Conservation (phyloP, 306 rosid species). For the Herpetospermum pedunculosum region DNA sequence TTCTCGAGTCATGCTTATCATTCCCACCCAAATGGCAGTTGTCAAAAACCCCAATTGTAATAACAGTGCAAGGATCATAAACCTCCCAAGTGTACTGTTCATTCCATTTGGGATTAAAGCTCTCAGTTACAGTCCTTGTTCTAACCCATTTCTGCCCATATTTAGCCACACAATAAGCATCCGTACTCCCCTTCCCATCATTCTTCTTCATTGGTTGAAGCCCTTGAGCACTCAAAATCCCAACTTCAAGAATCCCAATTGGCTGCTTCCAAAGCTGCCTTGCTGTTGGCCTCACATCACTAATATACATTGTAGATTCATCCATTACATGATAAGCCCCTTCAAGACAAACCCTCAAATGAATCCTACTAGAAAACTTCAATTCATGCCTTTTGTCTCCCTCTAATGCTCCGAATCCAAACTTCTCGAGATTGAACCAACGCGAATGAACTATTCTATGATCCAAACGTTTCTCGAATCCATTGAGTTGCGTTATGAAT, state of each 20-base stretch:
- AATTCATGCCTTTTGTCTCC: slow-evolving; percentile 54
- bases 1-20: slow-evolving; percentile 35
- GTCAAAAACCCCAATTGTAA: slow-evolving; percentile 65
- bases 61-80: slow-evolving; percentile 57
- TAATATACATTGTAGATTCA: slow-evolving; percentile 68
- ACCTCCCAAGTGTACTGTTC: slow-evolving; percentile 68
- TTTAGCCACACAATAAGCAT: slow-evolving; percentile 72
- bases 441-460: slow-evolving; percentile 45
- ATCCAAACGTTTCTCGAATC: slow-evolving; percentile 62
- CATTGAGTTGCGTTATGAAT: slow-evolving; percentile 22
- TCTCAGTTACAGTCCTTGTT: slow-evolving; percentile 55
- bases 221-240: slow-evolving; percentile 78
- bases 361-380: slow-evolving; percentile 49
- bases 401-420: slow-evolving; percentile 58
- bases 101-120: slow-evolving; percentile 50
- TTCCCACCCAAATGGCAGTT: slow-evolving; percentile 54
- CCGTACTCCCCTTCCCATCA: slow-evolving; percentile 43
- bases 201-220: slow-evolving; percentile 52
- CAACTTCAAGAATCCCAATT: slow-evolving; percentile 75
- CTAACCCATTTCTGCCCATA: slow-evolving; percentile 84
- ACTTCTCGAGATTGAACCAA: slow-evolving; percentile 64
- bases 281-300: slow-evolving; percentile 72
- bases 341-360: slow-evolving; percentile 60
- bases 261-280: slow-evolving; percentile 80
- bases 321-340: slow-evolving; percentile 84